Evolutionary conservation across 2,329 filamentous ascomycete species (phyloP).

Genomic region (Chlorencoelia australis): DNA sequence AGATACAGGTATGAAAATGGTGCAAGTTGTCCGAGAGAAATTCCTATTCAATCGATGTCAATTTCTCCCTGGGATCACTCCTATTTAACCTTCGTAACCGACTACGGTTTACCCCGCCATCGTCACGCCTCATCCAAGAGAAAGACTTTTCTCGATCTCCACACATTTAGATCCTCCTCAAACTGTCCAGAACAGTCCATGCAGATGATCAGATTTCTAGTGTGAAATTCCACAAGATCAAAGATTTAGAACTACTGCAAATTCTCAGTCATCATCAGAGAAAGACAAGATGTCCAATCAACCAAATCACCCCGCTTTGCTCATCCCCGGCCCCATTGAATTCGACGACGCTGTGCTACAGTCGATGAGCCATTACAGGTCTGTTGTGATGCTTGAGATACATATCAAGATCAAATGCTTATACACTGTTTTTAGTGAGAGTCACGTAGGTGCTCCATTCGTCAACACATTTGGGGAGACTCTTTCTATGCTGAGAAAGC

Average conservation of each 20-base stretch:
- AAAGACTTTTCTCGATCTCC: constrained; percentile 27
- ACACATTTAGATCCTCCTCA: constrained; percentile 25
- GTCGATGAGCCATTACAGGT: constrained; percentile 93
- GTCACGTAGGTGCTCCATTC: constrained; percentile 82
- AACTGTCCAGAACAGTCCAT: too few relatives aligned
- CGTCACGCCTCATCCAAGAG: constrained; percentile 4
- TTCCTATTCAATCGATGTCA: too few relatives aligned
- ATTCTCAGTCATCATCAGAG: too few relatives aligned
- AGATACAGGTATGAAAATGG: too few relatives aligned
- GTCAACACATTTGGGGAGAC: constrained; percentile 87
- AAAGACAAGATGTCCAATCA: constrained; percentile 46
- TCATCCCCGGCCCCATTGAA: constrained; percentile 96
- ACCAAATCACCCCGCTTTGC: constrained; percentile 57
- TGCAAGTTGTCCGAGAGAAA: too few relatives aligned
- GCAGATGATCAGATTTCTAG: too few relatives aligned
- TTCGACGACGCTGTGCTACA: constrained; percentile 95
- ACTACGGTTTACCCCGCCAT: constrained; percentile 10
- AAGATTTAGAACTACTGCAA: constrained; percentile 7
- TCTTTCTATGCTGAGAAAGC: constrained; percentile 75
- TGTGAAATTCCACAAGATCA: too few relatives aligned
- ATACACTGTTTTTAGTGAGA: constrained; percentile 53
- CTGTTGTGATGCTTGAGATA: constrained; percentile 26
- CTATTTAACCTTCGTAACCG: too few relatives aligned
- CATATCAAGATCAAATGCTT: constrained; percentile 7
- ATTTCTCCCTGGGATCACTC: too few relatives aligned